Base-by-base conservation (phyloP, 495 filamentous ascomycete genomes). In the Aspergillus nanangensis region DNA sequence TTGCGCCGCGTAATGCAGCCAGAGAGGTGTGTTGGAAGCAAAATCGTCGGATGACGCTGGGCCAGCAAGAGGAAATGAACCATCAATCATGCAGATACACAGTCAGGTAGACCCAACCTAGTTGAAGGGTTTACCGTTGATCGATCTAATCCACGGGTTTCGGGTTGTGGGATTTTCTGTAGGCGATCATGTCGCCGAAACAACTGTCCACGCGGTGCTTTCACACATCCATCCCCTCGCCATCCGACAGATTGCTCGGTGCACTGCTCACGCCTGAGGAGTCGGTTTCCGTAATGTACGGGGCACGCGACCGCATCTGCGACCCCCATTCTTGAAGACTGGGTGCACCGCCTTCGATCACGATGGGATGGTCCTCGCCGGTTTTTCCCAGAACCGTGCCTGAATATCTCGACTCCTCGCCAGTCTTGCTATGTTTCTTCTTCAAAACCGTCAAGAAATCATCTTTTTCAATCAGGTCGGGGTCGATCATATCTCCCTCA, bases 401-500 rank as follows among this genome's bases (percentile, higher is more conserved):
- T 24, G 81, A 75, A 62, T 83, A 95, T 50, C 90, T 78, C 8
- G 84, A 81, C 50, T 92, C 87, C 51, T 93, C 88, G 24, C 82
- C 82, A 3, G 81, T 87, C 56, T 90, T 91, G 63, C 79, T 87
- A 61, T 92, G 85, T 47, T 90, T 92, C 58, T 87, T 86, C 63
- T 90, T 93, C 45, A 95, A 69, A 3, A 79, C 78, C 15, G 78
- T 84, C 17, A 96, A 57, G 55, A 83, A 95, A 62, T 95, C 89
- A 55, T 84, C 81, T 43, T 75, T 80, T 43, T 77, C 72, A 11
- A 76, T 50, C 4, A 65, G 60, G 29, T 77, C 76, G 2, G 67
- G 56, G 41, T 64, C 67, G 13, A 74, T 60, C 53, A 76, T 66
- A 19, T 69, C 72, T 35, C 60, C 66, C 47, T 74, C 70, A 29